Conservation (phyloP, 2,329 filamentous ascomycete species). For the Trichoderma afroharzianum region DNA sequence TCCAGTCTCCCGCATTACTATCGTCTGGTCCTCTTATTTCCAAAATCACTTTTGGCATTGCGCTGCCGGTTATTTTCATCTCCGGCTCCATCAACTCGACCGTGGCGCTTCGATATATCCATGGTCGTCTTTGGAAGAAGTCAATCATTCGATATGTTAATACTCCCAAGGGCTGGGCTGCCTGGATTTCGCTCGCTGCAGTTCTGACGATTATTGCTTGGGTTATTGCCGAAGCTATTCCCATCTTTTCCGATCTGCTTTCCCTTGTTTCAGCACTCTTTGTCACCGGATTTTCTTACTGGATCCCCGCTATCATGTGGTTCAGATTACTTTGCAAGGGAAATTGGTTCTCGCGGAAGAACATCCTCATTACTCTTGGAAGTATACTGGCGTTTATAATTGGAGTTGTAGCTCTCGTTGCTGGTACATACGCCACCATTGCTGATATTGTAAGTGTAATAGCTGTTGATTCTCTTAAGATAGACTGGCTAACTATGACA, state of each 20-base stretch:
- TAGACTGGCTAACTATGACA: background rate
- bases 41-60: slow-evolving; percentile 63
- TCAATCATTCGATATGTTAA: slow-evolving; percentile 37
- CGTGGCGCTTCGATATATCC: slow-evolving; percentile 37
- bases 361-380: slow-evolving; percentile 25
- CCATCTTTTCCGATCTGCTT: slow-evolving; percentile 65
- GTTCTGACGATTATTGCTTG: slow-evolving; percentile 59
- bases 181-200: slow-evolving; percentile 56
- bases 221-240: slow-evolving; percentile 67
- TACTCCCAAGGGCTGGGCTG: slow-evolving; percentile 37
- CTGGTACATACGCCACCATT: slow-evolving; percentile 30
- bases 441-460: slow-evolving; percentile 28
- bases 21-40: slow-evolving; percentile 53
- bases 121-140: slow-evolving; percentile 36
- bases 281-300: slow-evolving; percentile 31
- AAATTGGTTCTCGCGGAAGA: slow-evolving; percentile 26
- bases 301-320: slow-evolving; percentile 25
- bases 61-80: slow-evolving; percentile 64
- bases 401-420: slow-evolving; percentile 27
- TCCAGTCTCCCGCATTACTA: slow-evolving; percentile 60
- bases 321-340: slow-evolving; percentile 22
- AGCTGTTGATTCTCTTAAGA: background rate
- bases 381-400: slow-evolving; percentile 28
- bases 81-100: slow-evolving; percentile 61
- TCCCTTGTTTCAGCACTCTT: slow-evolving; percentile 46